phyloP scores from a whole-genome alignment of 2,329 filamentous ascomycete genomes.

The Phaeosphaeria sp. region DNA sequence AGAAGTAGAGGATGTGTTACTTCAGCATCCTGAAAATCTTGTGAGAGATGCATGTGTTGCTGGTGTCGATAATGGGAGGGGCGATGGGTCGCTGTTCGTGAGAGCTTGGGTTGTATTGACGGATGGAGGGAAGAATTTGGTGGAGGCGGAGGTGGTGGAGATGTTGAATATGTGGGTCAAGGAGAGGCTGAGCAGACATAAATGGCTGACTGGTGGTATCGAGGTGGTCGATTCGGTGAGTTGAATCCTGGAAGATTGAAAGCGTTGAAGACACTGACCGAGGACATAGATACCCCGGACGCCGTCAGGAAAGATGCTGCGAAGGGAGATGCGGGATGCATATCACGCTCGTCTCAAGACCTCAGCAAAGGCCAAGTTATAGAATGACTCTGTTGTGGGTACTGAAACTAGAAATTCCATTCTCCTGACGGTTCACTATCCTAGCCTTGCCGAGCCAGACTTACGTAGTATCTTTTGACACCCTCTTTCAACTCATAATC shows the following conservation, averaged over 20 bases:
- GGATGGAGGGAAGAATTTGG: conserved; percentile 17
- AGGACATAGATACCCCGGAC: conserved; percentile 32
- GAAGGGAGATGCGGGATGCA: conserved; percentile 36
- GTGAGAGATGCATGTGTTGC: conserved; percentile 41
- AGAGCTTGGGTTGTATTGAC: conserved; percentile 40
- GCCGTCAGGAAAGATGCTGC: conserved; percentile 38
- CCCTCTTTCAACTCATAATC: not conserved
- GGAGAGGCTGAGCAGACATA: conserved; percentile 32
- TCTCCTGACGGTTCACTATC: no score
- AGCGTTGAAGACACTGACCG: not conserved
- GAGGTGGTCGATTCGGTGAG: conserved; percentile 38
- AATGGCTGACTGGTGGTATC: conserved; percentile 40
- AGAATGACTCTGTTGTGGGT: not conserved
- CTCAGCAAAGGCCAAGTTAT: not conserved
- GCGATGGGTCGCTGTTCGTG: conserved; percentile 39
- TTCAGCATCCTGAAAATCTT: conserved; percentile 47
- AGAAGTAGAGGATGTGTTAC: conserved; percentile 56
- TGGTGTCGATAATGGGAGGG: conserved; percentile 38
- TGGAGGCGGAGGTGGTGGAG: conserved; percentile 18
- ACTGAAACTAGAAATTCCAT: no score
- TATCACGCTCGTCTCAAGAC: conserved; percentile 33
- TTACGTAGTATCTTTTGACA: not conserved
- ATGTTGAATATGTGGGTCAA: conserved; percentile 34
- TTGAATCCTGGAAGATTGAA: not conserved
- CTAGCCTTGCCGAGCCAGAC: not conserved